A percentile compares a stretch with the other conserved stretches of the same genome.
Evolutionary conservation across 441 rosid species (phyloP).

Genomic region (Gossypium laxum): DNA sequence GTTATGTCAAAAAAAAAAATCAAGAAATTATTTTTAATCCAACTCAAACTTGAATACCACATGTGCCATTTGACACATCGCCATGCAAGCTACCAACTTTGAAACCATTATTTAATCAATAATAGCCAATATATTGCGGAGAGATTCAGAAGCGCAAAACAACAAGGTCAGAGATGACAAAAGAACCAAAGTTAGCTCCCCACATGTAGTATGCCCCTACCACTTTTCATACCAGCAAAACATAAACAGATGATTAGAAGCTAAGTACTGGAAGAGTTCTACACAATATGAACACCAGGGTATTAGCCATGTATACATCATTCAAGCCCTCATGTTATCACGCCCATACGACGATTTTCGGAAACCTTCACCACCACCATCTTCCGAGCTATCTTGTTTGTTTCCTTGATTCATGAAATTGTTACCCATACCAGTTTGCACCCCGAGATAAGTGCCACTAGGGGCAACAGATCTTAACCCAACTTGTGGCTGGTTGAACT

Average conservation of each 20-base stretch:
- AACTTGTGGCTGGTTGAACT: slow-evolving; percentile 21
- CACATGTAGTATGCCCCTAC: background rate
- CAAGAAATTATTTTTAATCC: no score
- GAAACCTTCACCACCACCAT: slow-evolving; percentile 3
- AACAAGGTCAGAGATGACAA: background rate
- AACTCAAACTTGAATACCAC: no score
- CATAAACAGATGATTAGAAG: background rate
- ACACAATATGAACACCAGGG: background rate
- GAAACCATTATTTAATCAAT: background rate
- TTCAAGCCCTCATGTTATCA: background rate
- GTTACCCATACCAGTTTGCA: slow-evolving; percentile 15
- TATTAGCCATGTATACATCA: background rate
- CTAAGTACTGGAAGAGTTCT: background rate
- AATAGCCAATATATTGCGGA: background rate
- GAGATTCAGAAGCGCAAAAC: background rate
- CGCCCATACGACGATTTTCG: background rate
- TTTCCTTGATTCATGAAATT: slow-evolving; percentile 13
- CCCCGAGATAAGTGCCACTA: slow-evolving; percentile 9
- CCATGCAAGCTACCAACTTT: background rate
- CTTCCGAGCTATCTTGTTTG: slow-evolving; percentile 12
- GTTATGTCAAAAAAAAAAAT: no score
- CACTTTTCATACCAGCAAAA: background rate
- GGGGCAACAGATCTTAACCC: slow-evolving; percentile 16
- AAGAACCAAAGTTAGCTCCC: background rate
- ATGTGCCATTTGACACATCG: no score